phyloP scores from a whole-genome alignment of 352 stramenopile species.

The Thraustochytrium striatum region DNA sequence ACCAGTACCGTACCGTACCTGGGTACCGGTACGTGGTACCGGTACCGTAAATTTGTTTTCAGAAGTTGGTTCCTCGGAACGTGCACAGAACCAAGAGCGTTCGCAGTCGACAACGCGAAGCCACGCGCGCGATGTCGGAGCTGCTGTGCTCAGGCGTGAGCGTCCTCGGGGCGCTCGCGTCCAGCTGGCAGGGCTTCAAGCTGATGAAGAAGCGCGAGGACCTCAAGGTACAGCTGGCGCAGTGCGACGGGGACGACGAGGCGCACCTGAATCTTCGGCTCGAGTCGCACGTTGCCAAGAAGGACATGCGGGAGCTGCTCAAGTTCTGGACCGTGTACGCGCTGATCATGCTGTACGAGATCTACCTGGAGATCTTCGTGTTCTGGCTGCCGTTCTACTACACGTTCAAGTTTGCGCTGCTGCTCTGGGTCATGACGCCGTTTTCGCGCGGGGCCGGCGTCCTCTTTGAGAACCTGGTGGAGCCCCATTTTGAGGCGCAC shows the following conservation, averaged over 20 bases:
- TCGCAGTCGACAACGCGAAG: too few species aligned
- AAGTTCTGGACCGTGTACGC: conserved; percentile 47
- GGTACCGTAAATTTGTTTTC: too few species aligned
- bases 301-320: conserved; percentile 24
- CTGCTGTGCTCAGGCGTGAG: too few species aligned
- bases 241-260: not conserved
- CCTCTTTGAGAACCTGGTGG: conserved; percentile 21
- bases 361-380: conserved; percentile 34
- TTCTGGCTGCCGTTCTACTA: conserved; percentile 44
- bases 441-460: not conserved
- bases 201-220: conserved; percentile 35
- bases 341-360: conserved; percentile 19
- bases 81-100: too few species aligned
- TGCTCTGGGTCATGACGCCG: conserved; percentile 15
- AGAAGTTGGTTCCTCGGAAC: too few species aligned
- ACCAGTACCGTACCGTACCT: too few species aligned
- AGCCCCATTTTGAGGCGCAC: not conserved
- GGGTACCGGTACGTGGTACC: too few species aligned
- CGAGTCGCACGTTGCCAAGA: conserved; percentile 8
- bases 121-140: too few species aligned
- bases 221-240: conserved; percentile 1
- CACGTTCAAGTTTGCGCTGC: conserved; percentile 26
- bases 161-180: too few species aligned
- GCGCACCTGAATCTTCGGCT: conserved; percentile 16
- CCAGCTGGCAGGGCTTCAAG: conserved; percentile 45